Evolutionary conservation across 2,329 filamentous ascomycete species (phyloP).

Genomic region (Fusarium acutatum): DNA sequence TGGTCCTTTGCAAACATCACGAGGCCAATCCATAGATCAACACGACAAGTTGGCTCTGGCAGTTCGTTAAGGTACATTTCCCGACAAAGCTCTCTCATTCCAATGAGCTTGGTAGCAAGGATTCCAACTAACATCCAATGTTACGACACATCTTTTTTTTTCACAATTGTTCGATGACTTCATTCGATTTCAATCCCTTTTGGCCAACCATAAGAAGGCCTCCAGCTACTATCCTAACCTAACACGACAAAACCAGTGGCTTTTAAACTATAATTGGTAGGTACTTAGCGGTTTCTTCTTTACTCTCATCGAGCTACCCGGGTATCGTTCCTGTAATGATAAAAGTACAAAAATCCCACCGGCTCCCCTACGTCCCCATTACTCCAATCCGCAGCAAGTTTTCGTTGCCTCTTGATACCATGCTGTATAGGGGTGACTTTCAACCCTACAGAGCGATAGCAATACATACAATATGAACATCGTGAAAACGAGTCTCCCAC

Average conservation of each 20-base stretch:
- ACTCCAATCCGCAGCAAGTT: background rate
- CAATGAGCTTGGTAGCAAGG: background rate
- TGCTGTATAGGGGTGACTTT: conserved; percentile 3
- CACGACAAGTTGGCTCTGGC: background rate
- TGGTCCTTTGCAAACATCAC: background rate
- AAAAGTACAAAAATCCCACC: conserved; percentile 39
- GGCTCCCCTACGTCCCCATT: conserved; percentile 8
- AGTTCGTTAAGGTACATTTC: background rate
- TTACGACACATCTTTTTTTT: background rate
- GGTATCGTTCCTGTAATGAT: conserved; percentile 43
- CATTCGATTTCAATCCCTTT: conserved; percentile 6
- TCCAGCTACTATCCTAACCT: background rate
- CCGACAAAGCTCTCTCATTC: conserved; percentile 1
- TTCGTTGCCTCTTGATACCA: conserved; percentile 12
- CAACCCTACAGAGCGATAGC: conserved; percentile 24
- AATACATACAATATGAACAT: conserved; percentile 29
- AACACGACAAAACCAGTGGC: background rate
- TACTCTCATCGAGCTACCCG: conserved; percentile 31
- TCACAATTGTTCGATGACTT: background rate
- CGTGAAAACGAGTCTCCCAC: conserved; percentile 2
- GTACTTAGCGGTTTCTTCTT: conserved; percentile 28
- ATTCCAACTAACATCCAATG: background rate
- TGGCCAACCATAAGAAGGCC: background rate
- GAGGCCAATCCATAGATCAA: background rate
- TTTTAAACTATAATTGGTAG: conserved; percentile 15